These are phyloP conservation scores for Crithidia brevicula DNA, from an alignment of 208 protist genomes.

Conservation along the genomic window DNA sequence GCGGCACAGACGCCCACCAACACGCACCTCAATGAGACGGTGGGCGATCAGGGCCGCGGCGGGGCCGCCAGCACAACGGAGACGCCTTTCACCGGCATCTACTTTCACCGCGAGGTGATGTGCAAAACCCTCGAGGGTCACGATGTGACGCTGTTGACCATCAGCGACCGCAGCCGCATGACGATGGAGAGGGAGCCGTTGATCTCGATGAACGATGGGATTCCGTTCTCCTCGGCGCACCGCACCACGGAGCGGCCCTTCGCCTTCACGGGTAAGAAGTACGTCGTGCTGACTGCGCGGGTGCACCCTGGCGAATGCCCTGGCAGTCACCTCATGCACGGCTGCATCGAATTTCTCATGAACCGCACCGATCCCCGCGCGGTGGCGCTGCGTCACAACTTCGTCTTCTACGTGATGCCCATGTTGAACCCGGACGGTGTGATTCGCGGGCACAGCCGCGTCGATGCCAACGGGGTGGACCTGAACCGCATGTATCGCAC, in stretches of 20 bases:
- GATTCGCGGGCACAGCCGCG: conserved; percentile 90
- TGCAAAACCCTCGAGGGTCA: conserved; percentile 82
- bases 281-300: conserved; percentile 86
- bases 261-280: conserved; percentile 66
- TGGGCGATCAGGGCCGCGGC: not conserved
- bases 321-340: conserved; percentile 94
- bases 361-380: conserved; percentile 73
- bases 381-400: conserved; percentile 73
- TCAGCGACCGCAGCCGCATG: conserved; percentile 72
- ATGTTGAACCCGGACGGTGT: conserved; percentile 97
- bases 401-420: conserved; percentile 91
- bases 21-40: conserved; percentile 12
- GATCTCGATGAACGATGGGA: conserved; percentile 44
- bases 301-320: conserved; percentile 95
- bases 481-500: conserved; percentile 94
- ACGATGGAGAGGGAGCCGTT: conserved; percentile 31
- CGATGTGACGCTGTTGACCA: conserved; percentile 89
- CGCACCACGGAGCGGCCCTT: conserved; percentile 59
- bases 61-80: not conserved
- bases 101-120: conserved; percentile 89
- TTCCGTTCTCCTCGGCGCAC: conserved; percentile 68
- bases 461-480: conserved; percentile 91
- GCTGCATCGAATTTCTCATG: conserved; percentile 90
- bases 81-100: conserved; percentile 39
- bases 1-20: conserved; percentile 4